A percentile compares a stretch with the other conserved stretches of the same genome.
Conservation (phyloP, 345 rosid species). For the Populus ilicifolia region DNA sequence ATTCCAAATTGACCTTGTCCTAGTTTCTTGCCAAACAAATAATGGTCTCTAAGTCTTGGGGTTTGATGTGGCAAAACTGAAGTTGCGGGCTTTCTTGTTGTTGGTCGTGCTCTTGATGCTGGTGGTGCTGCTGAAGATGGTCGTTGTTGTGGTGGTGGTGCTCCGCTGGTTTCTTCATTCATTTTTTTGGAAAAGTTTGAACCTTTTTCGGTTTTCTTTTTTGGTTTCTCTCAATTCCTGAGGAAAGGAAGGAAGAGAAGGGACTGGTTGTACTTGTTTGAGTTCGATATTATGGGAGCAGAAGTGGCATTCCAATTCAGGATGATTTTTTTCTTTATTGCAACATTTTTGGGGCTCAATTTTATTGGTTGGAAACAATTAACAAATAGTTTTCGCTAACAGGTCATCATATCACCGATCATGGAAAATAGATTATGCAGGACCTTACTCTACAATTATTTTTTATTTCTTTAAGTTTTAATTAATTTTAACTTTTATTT, state of each 20-base stretch:
- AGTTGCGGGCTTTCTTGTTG: conserved; percentile 36
- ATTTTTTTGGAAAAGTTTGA: not conserved
- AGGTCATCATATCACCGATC: not conserved
- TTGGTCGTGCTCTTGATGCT: conserved; percentile 7
- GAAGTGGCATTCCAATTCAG: not conserved
- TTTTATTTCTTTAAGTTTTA: too few relatives aligned
- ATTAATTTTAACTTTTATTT: not conserved
- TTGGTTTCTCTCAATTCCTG: not conserved
- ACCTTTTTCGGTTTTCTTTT: not conserved
- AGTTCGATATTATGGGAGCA: not conserved
- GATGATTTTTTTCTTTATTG: not conserved
- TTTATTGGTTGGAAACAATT: not conserved
- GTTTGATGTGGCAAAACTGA: conserved; percentile 85
- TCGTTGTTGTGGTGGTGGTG: not conserved
- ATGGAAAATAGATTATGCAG: not conserved
- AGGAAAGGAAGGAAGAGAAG: not conserved
- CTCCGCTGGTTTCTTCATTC: not conserved
- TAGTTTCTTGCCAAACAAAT: conserved; percentile 71
- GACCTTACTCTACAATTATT: not conserved
- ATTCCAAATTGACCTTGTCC: conserved; percentile 98
- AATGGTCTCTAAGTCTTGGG: conserved; percentile 72
- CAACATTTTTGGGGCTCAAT: not conserved
- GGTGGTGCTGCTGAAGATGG: conserved; percentile 8
- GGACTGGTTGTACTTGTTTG: not conserved
- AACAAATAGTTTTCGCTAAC: not conserved